Conservation (phyloP, 345 rosid genomes). For the Lumnitzera littorea region DNA sequence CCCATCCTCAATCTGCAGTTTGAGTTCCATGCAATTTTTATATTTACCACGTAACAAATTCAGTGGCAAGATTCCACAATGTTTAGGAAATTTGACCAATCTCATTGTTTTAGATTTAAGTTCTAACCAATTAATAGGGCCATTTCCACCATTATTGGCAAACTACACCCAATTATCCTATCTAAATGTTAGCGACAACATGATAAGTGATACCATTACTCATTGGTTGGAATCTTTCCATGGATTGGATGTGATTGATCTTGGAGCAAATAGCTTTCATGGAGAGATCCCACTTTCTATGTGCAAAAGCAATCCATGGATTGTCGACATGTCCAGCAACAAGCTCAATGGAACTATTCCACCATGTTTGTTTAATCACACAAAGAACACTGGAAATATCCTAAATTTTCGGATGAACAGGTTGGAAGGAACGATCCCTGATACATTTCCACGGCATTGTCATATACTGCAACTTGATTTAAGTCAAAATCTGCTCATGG, state of each 20-base stretch:
- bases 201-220: constrained; percentile 9
- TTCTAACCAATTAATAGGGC: constrained; percentile 5
- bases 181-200: constrained; percentile 8
- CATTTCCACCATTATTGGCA: constrained; percentile 10
- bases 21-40: not conserved
- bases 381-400: not conserved
- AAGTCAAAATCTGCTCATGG: constrained; percentile 16
- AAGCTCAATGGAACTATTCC: constrained; percentile 19
- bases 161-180: not conserved
- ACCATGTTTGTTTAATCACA: constrained; percentile 11
- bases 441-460: not conserved
- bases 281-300: constrained; percentile 18
- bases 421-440: constrained; percentile 12
- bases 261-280: not conserved
- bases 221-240: not conserved
- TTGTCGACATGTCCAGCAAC: constrained; percentile 14
- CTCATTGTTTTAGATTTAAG: not conserved
- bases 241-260: not conserved
- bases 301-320: not conserved
- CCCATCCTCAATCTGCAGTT: not conserved
- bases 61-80: not conserved
- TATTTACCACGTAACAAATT: not conserved
- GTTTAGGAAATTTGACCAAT: not conserved
- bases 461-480: constrained; percentile 1
- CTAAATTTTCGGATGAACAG: constrained; percentile 13